Evolutionary conservation across 495 filamentous ascomycete species (phyloP).

Genomic region (Aspergillus panamensis): DNA sequence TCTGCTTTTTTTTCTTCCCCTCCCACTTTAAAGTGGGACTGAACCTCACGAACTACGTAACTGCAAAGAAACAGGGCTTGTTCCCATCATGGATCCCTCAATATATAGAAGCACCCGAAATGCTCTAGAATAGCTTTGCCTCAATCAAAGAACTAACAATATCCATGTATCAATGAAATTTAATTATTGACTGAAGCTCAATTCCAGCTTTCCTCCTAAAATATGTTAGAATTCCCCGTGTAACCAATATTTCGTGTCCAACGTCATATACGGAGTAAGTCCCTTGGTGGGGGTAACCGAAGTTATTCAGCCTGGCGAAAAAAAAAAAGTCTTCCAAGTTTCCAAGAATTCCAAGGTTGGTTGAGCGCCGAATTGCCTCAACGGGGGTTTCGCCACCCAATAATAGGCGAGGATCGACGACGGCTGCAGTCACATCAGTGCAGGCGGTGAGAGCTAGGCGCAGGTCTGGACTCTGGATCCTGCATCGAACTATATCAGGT

Average conservation of each 20-base stretch:
- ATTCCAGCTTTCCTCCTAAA: too few species aligned
- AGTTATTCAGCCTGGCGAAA: neutral
- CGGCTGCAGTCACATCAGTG: neutral
- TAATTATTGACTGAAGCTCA: too few species aligned
- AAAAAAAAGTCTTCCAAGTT: neutral
- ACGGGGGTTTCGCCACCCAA: slow-evolving; percentile 4
- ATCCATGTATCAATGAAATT: too few species aligned
- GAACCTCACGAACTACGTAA: neutral
- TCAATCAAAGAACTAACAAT: too few species aligned
- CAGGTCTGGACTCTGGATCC: slow-evolving; percentile 14
- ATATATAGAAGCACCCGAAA: too few species aligned
- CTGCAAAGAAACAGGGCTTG: too few species aligned
- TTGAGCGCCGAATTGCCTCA: neutral
- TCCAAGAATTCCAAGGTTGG: neutral
- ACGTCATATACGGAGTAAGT: neutral
- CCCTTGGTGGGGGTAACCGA: neutral
- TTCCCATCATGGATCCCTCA: too few species aligned
- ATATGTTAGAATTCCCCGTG: too few species aligned
- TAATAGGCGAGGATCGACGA: slow-evolving; percentile 3
- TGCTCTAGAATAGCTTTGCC: too few species aligned
- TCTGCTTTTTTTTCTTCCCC: slow-evolving; percentile 7
- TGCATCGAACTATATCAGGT: neutral
- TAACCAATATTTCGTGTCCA: neutral
- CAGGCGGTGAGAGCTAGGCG: slow-evolving; percentile 8
- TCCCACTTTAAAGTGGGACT: neutral